phyloP scores from a whole-genome alignment of 2,329 filamentous ascomycete genomes.

The Arthrobotrys iridis region DNA sequence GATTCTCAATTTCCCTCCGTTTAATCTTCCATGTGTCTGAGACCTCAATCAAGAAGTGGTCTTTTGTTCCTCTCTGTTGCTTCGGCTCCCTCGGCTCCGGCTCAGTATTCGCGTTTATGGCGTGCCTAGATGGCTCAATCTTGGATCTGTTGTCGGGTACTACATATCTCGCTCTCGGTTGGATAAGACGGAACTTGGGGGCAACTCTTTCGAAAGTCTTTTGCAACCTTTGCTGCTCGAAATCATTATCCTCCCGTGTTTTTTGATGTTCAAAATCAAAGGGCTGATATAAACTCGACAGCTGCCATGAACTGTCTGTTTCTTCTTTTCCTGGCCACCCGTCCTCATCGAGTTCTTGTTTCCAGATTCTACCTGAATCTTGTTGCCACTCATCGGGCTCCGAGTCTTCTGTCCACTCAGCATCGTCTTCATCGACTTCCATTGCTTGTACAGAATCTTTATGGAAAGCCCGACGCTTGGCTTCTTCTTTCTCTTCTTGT shows the following conservation, averaged over 20 bases:
- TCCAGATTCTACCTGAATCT: background rate
- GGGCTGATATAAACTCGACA: background rate
- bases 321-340: constrained; percentile 6
- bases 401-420: background rate
- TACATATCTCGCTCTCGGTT: too few relatives aligned
- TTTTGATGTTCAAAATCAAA: background rate
- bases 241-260: background rate
- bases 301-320: background rate
- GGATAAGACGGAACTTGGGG: too few relatives aligned
- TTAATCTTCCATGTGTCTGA: background rate
- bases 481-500: constrained; percentile 8
- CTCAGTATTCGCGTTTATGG: background rate
- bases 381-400: background rate
- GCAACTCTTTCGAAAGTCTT: background rate
- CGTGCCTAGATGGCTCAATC: too few relatives aligned
- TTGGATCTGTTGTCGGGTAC: too few relatives aligned
- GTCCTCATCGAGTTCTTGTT: background rate
- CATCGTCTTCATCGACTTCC: background rate
- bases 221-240: background rate
- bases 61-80: too few relatives aligned
- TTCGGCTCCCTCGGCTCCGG: too few relatives aligned
- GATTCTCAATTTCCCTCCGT: background rate
- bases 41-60: background rate
- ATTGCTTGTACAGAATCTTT: background rate
- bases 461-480: background rate